Evolutionary conservation across 805 yeast genomes (phyloP).

Genomic region (Kazachstania taianensis): DNA sequence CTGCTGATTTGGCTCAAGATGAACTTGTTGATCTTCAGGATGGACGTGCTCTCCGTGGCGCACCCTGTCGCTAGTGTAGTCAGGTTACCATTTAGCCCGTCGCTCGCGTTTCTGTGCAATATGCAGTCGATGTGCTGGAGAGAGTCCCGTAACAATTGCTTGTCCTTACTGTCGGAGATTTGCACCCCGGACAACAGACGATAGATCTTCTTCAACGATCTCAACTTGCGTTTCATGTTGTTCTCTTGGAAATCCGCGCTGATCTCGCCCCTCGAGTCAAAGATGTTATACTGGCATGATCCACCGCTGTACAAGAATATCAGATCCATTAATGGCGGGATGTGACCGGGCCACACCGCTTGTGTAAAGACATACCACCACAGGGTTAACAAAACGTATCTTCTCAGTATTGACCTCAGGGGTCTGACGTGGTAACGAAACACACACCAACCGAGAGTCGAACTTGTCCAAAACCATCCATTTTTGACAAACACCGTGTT

Average conservation of each 20-base stretch:
- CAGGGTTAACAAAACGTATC: conserved; percentile 47
- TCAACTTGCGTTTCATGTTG: conserved; percentile 7
- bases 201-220: conserved; percentile 12
- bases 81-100: no score
- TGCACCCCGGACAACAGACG: conserved; percentile 2
- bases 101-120: conserved; percentile 4
- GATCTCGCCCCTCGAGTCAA: conserved; percentile 7
- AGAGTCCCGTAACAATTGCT: background rate
- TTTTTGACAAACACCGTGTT: conserved; percentile 71
- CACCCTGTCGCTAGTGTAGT: background rate
- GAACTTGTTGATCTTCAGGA: background rate
- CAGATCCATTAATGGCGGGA: conserved; percentile 76
- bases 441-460: conserved; percentile 27
- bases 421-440: conserved; percentile 7
- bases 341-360: conserved; percentile 38
- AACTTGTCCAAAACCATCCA: conserved; percentile 88
- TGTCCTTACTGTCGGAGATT: no score
- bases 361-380: conserved; percentile 89
- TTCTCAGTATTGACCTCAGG: background rate
- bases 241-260: conserved; percentile 10
- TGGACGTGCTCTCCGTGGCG: background rate
- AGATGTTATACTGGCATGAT: conserved; percentile 36
- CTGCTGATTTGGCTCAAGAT: background rate
- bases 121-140: conserved; percentile 7
- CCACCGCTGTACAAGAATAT: conserved; percentile 81